These are phyloP conservation scores for Ogataea allantospora DNA, from an alignment of 805 yeast species.

Conservation along the genomic window DNA sequence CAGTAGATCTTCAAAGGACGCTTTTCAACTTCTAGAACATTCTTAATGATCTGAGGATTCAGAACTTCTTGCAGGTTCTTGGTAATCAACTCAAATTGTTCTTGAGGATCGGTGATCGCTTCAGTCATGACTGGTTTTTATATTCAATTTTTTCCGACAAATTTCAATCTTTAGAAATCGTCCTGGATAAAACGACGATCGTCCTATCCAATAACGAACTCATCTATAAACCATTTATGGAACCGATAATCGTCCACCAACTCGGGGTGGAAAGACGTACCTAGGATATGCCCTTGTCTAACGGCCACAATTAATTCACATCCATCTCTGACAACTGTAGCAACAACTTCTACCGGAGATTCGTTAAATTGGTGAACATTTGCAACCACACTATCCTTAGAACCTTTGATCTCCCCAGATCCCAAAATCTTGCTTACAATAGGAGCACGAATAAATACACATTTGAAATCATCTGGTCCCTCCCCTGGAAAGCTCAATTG, in stretches of 20 bases:
- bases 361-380: constrained; percentile 14
- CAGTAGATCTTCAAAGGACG: constrained; percentile 87
- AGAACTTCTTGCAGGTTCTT: constrained; percentile 89
- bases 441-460: constrained; percentile 76
- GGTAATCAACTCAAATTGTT: constrained; percentile 73
- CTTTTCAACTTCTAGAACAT: constrained; percentile 75
- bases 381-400: constrained; percentile 13
- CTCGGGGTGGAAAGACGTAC: constrained; percentile 83
- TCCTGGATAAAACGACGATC: constrained; percentile 11
- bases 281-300: constrained; percentile 61
- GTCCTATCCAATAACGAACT: constrained; percentile 46
- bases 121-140: constrained; percentile 18
- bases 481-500: constrained; percentile 38
- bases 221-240: constrained; percentile 68
- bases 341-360: constrained; percentile 41
- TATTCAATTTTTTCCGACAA: constrained; percentile 3
- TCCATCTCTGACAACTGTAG: constrained; percentile 34
- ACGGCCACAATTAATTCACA: constrained; percentile 63
- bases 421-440: constrained; percentile 39
- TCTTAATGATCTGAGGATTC: constrained; percentile 81
- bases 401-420: not conserved
- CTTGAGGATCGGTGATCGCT: constrained; percentile 45
- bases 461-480: constrained; percentile 34
- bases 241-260: constrained; percentile 52
- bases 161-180: not conserved